phyloP scores from a whole-genome alignment of 192 early-diverging fungal genomes.

The Coemansia sp. region DNA sequence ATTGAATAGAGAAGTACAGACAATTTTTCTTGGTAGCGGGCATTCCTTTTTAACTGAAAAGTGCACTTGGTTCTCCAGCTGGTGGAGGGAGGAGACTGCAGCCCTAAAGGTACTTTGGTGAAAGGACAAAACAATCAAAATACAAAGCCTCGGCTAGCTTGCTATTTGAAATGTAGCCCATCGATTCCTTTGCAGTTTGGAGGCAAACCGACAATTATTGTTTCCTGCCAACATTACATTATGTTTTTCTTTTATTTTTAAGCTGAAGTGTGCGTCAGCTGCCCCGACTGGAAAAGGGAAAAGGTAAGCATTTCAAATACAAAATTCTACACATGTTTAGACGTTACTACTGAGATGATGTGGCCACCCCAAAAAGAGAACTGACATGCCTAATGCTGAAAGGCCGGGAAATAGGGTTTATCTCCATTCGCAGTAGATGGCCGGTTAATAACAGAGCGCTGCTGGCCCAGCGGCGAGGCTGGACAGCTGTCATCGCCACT shows the following conservation, averaged over 20 bases:
- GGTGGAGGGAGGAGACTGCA: not conserved
- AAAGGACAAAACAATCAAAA: not conserved
- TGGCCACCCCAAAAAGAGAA: not conserved
- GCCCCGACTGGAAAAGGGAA: no score
- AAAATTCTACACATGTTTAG: no score
- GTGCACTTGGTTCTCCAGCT: not conserved
- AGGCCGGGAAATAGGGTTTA: not conserved
- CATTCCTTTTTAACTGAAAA: not conserved
- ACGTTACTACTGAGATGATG: no score
- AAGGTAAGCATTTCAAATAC: no score
- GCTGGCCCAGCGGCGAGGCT: not conserved
- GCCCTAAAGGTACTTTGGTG: not conserved
- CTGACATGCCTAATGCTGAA: not conserved
- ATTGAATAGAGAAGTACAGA: not conserved
- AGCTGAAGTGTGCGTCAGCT: no score
- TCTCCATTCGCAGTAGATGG: not conserved
- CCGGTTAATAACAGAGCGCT: not conserved
- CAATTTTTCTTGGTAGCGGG: not conserved
- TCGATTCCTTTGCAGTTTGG: not conserved
- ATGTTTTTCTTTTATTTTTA: no score
- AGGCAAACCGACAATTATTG: no score
- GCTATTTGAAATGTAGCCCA: not conserved
- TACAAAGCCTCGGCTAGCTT: not conserved
- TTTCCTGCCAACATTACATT: no score
- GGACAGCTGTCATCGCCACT: not conserved